Conservation (phyloP, 495 filamentous ascomycete genomes). For the Neurospora sp. region DNA sequence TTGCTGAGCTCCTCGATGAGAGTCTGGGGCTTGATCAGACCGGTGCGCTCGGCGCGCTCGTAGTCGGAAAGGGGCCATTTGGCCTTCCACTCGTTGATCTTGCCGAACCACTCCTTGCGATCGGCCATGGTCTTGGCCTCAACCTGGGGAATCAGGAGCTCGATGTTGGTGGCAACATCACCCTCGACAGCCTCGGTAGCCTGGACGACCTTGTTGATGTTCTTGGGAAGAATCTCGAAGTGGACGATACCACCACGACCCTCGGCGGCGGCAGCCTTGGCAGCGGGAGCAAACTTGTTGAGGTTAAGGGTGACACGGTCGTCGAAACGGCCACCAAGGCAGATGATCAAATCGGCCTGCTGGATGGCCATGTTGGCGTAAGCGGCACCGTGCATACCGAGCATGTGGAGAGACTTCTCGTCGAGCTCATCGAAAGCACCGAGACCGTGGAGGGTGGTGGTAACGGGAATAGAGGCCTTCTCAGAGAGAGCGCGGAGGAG, state of each 20-base stretch:
- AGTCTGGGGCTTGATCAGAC: slow-evolving; percentile 79
- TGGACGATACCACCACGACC: slow-evolving; percentile 69
- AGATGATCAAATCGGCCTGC: slow-evolving; percentile 68
- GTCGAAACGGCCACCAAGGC: slow-evolving; percentile 66
- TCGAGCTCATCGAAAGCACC: slow-evolving; percentile 71
- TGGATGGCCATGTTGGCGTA: slow-evolving; percentile 76
- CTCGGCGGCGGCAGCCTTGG: slow-evolving; percentile 56
- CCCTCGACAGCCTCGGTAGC: slow-evolving; percentile 73
- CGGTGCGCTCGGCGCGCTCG: slow-evolving; percentile 56
- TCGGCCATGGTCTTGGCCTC: slow-evolving; percentile 43
- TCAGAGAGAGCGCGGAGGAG: slow-evolving; percentile 60
- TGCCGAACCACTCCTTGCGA: slow-evolving; percentile 74
- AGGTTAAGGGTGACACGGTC: slow-evolving; percentile 62
- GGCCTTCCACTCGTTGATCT: slow-evolving; percentile 83
- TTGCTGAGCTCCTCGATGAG: slow-evolving; percentile 75
- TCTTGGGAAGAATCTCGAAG: slow-evolving; percentile 77
- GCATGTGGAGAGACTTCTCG: slow-evolving; percentile 69
- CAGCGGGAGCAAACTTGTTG: slow-evolving; percentile 57
- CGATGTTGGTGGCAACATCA: slow-evolving; percentile 62
- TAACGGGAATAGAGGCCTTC: slow-evolving; percentile 65
- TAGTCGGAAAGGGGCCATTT: slow-evolving; percentile 69
- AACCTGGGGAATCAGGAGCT: slow-evolving; percentile 58
- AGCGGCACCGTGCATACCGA: slow-evolving; percentile 72
- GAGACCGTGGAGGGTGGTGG: slow-evolving; percentile 68
- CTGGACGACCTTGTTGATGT: slow-evolving; percentile 81